These are phyloP conservation scores for Albizia julibrissin DNA, from an alignment of 306 rosid genomes.

Conservation along the genomic window DNA sequence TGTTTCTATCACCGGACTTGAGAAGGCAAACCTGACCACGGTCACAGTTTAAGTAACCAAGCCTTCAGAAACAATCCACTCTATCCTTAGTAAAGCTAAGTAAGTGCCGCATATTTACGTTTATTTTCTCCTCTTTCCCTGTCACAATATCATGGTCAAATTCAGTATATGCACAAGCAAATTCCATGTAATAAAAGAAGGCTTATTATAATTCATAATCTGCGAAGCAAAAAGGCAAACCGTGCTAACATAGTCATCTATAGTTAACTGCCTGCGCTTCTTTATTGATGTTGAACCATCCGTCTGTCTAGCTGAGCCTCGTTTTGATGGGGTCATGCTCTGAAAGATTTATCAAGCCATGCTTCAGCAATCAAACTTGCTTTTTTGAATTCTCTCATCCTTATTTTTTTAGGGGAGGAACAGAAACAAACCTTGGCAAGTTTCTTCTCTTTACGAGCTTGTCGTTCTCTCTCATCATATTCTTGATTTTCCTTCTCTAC, in stretches of 20 bases:
- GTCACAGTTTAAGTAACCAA: constrained; percentile 13
- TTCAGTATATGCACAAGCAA: constrained; percentile 26
- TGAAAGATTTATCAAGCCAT: constrained; percentile 41
- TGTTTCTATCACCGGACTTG: not conserved
- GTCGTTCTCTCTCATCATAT: constrained; percentile 93
- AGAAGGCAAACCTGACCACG: not conserved
- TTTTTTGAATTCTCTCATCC: not conserved
- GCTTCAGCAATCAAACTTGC: not conserved
- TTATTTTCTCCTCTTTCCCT: constrained; percentile 92
- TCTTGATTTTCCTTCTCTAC: constrained; percentile 99
- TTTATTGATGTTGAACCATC: constrained; percentile 67
- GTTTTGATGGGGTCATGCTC: constrained; percentile 90
- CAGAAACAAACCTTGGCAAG: constrained; percentile 77
- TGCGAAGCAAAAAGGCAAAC: constrained; percentile 37
- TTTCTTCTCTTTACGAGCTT: constrained; percentile 98
- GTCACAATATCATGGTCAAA: constrained; percentile 33
- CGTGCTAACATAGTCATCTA: constrained; percentile 73
- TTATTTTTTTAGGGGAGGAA: not conserved
- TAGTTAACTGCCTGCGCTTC: constrained; percentile 84
- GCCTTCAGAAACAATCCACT: constrained; percentile 4
- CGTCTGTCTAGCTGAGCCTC: constrained; percentile 66
- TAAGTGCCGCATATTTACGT: constrained; percentile 2
- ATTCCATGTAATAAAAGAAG: not conserved
- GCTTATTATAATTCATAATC: not conserved
- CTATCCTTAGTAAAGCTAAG: not conserved